A percentile compares a stretch with the other conserved stretches of the same genome.
Evolutionary conservation across 805 yeast genomes (phyloP).

Genomic region (Ogataea ramenticola): DNA sequence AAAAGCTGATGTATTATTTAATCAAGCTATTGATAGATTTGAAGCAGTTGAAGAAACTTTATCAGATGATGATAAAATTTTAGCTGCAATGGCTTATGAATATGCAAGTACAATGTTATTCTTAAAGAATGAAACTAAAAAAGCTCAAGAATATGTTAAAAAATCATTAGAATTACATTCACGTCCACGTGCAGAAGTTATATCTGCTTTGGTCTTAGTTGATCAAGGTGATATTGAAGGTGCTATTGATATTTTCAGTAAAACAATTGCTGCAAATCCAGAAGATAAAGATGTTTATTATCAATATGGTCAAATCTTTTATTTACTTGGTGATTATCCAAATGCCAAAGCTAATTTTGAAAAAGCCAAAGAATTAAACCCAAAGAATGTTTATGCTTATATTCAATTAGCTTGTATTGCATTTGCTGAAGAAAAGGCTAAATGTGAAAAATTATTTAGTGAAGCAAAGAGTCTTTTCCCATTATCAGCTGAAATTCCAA

Average conservation of each 20-base stretch:
- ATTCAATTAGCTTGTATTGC: slow-evolving; percentile 91
- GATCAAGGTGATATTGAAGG: slow-evolving; percentile 63
- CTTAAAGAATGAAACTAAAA: slow-evolving; percentile 63
- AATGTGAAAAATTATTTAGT: slow-evolving; percentile 56
- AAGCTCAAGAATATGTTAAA: slow-evolving; percentile 58
- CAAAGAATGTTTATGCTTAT: slow-evolving; percentile 72
- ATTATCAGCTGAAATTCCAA: slow-evolving; percentile 84
- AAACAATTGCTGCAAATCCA: slow-evolving; percentile 64
- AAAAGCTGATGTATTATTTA: slow-evolving; percentile 49
- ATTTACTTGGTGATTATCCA: slow-evolving; percentile 66
- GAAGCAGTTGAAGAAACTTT: slow-evolving; percentile 24
- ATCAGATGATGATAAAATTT: slow-evolving; percentile 27
- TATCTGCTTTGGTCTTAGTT: slow-evolving; percentile 75
- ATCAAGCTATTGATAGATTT: slow-evolving; percentile 46
- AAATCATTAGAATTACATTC: slow-evolving; percentile 62
- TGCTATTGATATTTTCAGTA: slow-evolving; percentile 59
- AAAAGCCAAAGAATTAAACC: slow-evolving; percentile 68
- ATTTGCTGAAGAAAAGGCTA: slow-evolving; percentile 51
- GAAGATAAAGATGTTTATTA: slow-evolving; percentile 77
- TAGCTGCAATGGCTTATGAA: slow-evolving; percentile 72
- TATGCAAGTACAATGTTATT: slow-evolving; percentile 78
- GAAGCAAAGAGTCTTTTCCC: slow-evolving; percentile 73
- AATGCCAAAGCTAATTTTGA: slow-evolving; percentile 70
- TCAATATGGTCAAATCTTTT: slow-evolving; percentile 90
- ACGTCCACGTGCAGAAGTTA: slow-evolving; percentile 74